These are phyloP conservation scores for Fusarium bulbicola DNA, from an alignment of 2,329 filamentous ascomycete species.

Conservation along the genomic window DNA sequence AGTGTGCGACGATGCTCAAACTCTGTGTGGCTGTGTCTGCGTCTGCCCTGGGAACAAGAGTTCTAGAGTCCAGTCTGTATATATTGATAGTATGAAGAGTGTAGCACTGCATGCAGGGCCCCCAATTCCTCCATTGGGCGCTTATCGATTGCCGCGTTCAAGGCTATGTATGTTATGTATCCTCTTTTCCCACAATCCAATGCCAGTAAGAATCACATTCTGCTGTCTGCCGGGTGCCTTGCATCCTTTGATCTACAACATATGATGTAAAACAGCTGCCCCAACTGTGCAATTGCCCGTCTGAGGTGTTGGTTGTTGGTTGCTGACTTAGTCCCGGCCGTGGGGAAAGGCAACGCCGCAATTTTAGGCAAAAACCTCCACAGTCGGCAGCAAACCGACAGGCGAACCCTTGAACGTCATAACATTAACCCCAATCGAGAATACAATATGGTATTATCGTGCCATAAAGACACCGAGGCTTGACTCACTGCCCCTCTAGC, in stretches of 20 bases:
- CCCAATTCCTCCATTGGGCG: conserved; percentile 12
- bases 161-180: neutral
- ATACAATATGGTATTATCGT: conserved; percentile 4
- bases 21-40: conserved; percentile 24
- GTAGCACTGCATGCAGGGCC: conserved; percentile 25
- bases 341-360: conserved; percentile 16
- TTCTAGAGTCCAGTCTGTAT: conserved; percentile 4
- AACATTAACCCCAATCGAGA: neutral
- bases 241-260: conserved; percentile 26
- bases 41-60: neutral
- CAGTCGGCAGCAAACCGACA: conserved; percentile 12
- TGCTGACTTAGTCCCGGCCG: conserved; percentile 14
- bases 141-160: conserved; percentile 23
- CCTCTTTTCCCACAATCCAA: neutral
- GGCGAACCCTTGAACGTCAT: conserved; percentile 13
- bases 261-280: neutral
- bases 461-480: neutral
- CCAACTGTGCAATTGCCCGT: neutral
- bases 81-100: conserved; percentile 23
- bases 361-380: conserved; percentile 41
- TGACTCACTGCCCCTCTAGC: conserved; percentile 16
- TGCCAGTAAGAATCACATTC: neutral
- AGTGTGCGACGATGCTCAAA: neutral
- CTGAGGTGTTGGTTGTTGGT: too few species aligned
- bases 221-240: conserved; percentile 16